Conservation (phyloP, 805 yeast genomes). For the Ogataea sp. region DNA sequence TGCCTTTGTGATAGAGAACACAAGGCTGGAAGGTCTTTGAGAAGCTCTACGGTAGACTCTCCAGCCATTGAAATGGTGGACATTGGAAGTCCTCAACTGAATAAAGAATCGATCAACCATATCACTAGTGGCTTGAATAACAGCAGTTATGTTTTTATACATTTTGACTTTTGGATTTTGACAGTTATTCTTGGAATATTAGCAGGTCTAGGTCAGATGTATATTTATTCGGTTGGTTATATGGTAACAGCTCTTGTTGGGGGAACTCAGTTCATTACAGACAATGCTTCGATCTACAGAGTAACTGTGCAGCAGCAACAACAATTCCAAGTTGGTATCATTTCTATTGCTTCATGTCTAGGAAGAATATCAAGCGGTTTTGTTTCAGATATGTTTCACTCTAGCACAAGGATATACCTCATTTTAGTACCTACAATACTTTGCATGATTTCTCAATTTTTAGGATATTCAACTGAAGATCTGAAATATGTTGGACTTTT, state of each 20-base stretch:
- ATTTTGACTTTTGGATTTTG: slow-evolving; percentile 41
- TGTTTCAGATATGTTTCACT: slow-evolving; percentile 51
- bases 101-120: neutral
- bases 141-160: slow-evolving; percentile 14
- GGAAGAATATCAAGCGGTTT: slow-evolving; percentile 63
- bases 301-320: slow-evolving; percentile 42
- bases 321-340: slow-evolving; percentile 63
- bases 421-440: slow-evolving; percentile 44
- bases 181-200: slow-evolving; percentile 42
- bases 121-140: too few species aligned
- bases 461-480: slow-evolving; percentile 30
- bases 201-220: slow-evolving; percentile 68
- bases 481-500: slow-evolving; percentile 35
- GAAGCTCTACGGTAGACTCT: neutral
- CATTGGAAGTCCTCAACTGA: neutral
- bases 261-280: slow-evolving; percentile 10
- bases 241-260: slow-evolving; percentile 44
- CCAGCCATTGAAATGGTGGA: slow-evolving; percentile 3
- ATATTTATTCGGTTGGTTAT: slow-evolving; percentile 67
- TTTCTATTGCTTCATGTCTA: slow-evolving; percentile 57
- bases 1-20: slow-evolving; percentile 31
- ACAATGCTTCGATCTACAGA: slow-evolving; percentile 9
- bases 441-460: slow-evolving; percentile 40
- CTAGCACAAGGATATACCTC: slow-evolving; percentile 39
- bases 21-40: slow-evolving; percentile 2